Evolutionary conservation across 176 grass and related monocot species (phyloP).

Genomic region (Hordeum marinum): DNA sequence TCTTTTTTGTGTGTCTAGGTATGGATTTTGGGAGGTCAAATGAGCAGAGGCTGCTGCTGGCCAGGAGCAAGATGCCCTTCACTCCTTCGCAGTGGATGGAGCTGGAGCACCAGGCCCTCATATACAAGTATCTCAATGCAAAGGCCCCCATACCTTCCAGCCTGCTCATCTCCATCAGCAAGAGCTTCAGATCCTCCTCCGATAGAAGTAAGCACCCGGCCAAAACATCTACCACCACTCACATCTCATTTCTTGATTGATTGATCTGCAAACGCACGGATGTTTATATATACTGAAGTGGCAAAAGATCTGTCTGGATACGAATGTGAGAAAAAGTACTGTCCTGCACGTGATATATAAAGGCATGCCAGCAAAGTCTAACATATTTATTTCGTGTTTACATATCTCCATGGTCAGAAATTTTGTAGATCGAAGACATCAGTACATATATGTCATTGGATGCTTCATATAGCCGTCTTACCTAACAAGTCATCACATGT

Average conservation of each 20-base stretch:
- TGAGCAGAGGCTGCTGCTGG: slow-evolving; percentile 51
- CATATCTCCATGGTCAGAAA: too few species aligned
- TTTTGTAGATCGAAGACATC: too few species aligned
- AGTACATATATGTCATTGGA: too few species aligned
- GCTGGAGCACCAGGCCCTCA: slow-evolving; percentile 88
- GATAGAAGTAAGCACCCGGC: slow-evolving; percentile 27
- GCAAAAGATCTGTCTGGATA: not conserved
- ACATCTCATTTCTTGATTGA: not conserved
- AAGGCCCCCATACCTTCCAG: slow-evolving; percentile 74
- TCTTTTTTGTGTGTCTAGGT: slow-evolving; percentile 24
- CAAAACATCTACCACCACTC: not conserved
- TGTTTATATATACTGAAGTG: too few species aligned
- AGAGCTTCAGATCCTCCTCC: slow-evolving; percentile 47
- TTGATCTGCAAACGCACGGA: too few species aligned
- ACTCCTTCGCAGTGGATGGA: slow-evolving; percentile 98
- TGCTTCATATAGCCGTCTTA: too few species aligned
- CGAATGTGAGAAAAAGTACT: not conserved
- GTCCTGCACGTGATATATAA: not conserved
- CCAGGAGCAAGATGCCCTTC: slow-evolving; percentile 81
- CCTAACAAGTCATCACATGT: not conserved
- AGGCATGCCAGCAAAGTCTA: not conserved
- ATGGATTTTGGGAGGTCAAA: slow-evolving; percentile 43
- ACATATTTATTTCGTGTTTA: too few species aligned
- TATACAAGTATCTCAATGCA: slow-evolving; percentile 88
- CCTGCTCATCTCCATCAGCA: slow-evolving; percentile 71